Evolutionary conservation across 805 yeast genomes (phyloP), one percentile per base, ranked within the genome.

Genomic region (Sungouiella blattae): DNA sequence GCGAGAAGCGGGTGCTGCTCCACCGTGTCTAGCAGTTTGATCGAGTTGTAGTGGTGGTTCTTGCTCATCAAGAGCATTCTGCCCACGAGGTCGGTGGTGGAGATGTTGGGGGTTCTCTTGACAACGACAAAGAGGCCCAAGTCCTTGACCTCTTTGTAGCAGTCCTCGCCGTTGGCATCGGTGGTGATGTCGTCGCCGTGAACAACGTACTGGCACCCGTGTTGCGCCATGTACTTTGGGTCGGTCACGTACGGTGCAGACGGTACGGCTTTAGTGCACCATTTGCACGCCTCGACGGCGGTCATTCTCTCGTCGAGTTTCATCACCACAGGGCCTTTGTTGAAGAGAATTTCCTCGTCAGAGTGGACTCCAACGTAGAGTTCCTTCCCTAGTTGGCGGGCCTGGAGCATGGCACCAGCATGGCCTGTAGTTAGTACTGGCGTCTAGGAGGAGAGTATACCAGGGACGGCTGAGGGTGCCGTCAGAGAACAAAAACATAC

Each of bases 171-270:
- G 53, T 87, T 73, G 11, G 96, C 96, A 60, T 93, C 98, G 2
- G 97, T 85, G 17, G 97, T 93, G 46, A 93, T 87, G 55, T 93
- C 98, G 60, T 93, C 98, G 5, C 98, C 98, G 59, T 93, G 98
- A 8, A 93, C 96, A n/a, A 93, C 98, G 57, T 80, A 93, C 53
- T 77, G 62, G 64, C 98, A 93, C 5, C 75, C 76, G 53, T 77
- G 77, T 17, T 67, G 47, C 48, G 84, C 87, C 87, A 88, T 75
- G 34, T 87, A 83, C 27, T 63, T 65, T 1, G 95, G 94, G 44
- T 80, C 84, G 0, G 98, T 93, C 11, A 91, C 97, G 55, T 93
- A 93, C 2, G 98, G 98, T 0, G 98, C 97, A 43, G 73, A 67
- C 2, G 80, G 73, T 12, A 91, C 73, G 0, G 83, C 77, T 28